Base-by-base conservation (phyloP, 768 basidiomycete genomes). In the Fibroporia radiculosa region DNA sequence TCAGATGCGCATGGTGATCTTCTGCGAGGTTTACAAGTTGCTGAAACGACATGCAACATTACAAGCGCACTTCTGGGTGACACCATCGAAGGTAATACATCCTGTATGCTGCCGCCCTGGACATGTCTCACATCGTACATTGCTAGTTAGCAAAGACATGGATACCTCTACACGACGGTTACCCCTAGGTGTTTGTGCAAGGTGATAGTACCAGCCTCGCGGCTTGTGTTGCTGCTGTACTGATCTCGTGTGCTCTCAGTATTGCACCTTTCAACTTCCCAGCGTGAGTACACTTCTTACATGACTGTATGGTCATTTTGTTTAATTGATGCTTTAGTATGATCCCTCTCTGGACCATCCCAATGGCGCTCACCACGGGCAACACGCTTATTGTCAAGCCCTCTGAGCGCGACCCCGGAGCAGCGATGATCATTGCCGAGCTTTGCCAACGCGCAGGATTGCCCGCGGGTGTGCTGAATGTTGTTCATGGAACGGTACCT, bases 301-400 rank as follows among this genome's bases (percentile, higher is more conserved):
- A 34, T 16, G 23, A 24, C 34, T 19, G 33, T 32, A 18, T 6
- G 25, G 16, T 16, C 34, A 19, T 29, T 20, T n/a, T 1, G 23
- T 27, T 10, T 32, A n/a, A 42, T 18, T 12, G 22, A 7, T 39
- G 14, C 3, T 23, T 13, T 28, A 88, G 85, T 4, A 95, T 95
- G 92, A 97, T 97, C 56, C 95, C 93, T 0, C 71, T 98, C 6
- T 98, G 95, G 95, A 84, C 91, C 0, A 93, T 97, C 53, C 85
- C 85, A 34, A 81, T 92, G 77, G 87, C 92, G 14, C 70, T 80
- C 19, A 82, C 82, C 8, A 93, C 90, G 0, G 95, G 95, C 25
- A 99, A 99, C 57, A 92, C 95, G 0, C 74, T 99, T 32, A 75
- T 99, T 48, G 71, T 99, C 49, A 99, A 99, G 58, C 95, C 95